A percentile compares a stretch with the other conserved stretches of the same genome.
phyloP scores from a whole-genome alignment of 2,329 filamentous ascomycete species.

The Xylariales sp. region DNA sequence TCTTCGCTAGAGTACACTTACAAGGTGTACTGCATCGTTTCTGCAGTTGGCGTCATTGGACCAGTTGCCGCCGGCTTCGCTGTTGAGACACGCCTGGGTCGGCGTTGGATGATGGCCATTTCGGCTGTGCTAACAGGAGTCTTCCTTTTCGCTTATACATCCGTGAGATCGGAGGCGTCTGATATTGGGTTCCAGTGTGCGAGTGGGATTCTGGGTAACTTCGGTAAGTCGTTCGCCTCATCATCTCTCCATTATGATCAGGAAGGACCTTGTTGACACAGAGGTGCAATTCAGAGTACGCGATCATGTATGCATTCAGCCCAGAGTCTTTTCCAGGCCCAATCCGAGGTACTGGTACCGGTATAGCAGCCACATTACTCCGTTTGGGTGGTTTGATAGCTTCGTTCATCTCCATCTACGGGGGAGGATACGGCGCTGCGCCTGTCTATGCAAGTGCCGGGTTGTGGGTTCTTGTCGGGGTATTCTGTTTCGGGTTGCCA shows the following conservation, averaged over 20 bases:
- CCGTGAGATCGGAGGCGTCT: slow-evolving; percentile 31
- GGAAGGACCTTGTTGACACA: too few species aligned
- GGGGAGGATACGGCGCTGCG: slow-evolving; percentile 32
- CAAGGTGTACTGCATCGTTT: slow-evolving; percentile 32
- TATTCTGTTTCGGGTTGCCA: slow-evolving; percentile 36
- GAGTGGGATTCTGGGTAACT: slow-evolving; percentile 41
- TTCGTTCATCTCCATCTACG: slow-evolving; percentile 37
- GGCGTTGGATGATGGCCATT: slow-evolving; percentile 39
- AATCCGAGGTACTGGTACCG: slow-evolving; percentile 48
- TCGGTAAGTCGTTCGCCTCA: slow-evolving; percentile 21
- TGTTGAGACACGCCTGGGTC: slow-evolving; percentile 36
- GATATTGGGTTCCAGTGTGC: slow-evolving; percentile 36
- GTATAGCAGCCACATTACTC: slow-evolving; percentile 35
- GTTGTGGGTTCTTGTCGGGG: slow-evolving; percentile 37
- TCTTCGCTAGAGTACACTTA: slow-evolving; percentile 27
- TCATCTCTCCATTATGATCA: slow-evolving; percentile 21
- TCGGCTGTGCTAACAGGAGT: slow-evolving; percentile 39
- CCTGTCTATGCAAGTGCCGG: slow-evolving; percentile 41
- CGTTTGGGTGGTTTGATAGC: slow-evolving; percentile 35
- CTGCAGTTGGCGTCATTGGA: slow-evolving; percentile 33
- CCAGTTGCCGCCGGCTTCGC: slow-evolving; percentile 36
- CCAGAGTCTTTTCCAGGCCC: slow-evolving; percentile 55
- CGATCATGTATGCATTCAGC: slow-evolving; percentile 41
- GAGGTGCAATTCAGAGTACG: slow-evolving; percentile 32
- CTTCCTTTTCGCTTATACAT: slow-evolving; percentile 42